Evolutionary conservation across 2,329 filamentous ascomycete genomes (phyloP).

Genomic region (Clarireedia hainanense): DNA sequence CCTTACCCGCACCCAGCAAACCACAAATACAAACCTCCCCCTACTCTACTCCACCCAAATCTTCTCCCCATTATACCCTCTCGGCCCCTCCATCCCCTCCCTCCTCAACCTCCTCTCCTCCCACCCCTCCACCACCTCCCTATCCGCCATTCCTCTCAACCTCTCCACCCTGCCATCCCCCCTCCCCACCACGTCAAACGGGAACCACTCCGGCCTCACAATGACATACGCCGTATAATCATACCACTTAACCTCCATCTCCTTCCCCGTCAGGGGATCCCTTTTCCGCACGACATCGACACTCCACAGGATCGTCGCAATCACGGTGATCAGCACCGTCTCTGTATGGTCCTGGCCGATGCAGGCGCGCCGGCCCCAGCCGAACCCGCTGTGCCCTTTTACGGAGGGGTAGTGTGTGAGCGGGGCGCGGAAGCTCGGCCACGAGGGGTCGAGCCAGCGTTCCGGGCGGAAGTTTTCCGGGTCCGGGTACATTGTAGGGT

Average conservation of each 20-base stretch:
- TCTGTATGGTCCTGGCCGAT: constrained; percentile 43
- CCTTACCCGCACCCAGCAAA: no score
- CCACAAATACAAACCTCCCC: no score
- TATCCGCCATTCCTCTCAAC: neutral
- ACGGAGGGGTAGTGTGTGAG: constrained; percentile 28
- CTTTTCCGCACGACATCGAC: neutral
- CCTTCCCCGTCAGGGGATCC: neutral
- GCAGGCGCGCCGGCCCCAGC: constrained; percentile 45
- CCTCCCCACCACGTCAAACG: constrained; percentile 1
- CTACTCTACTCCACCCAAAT: neutral
- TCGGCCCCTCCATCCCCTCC: neutral
- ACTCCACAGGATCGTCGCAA: constrained; percentile 3
- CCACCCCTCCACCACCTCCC: constrained; percentile 1
- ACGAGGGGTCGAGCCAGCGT: constrained; percentile 3
- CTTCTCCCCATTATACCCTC: neutral
- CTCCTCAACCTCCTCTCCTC: neutral
- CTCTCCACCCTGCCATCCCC: neutral
- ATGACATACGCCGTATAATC: constrained; percentile 6
- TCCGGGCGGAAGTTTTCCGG: constrained; percentile 37
- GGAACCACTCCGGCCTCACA: constrained; percentile 6
- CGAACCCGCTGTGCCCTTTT: constrained; percentile 41
- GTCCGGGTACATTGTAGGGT: constrained; percentile 33
- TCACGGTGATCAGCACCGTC: neutral
- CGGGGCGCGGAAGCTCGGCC: constrained; percentile 33
- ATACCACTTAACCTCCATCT: neutral